These are phyloP conservation scores for Xylaria sp. DNA, from an alignment of 495 filamentous ascomycete genomes.

Conservation along the genomic window DNA sequence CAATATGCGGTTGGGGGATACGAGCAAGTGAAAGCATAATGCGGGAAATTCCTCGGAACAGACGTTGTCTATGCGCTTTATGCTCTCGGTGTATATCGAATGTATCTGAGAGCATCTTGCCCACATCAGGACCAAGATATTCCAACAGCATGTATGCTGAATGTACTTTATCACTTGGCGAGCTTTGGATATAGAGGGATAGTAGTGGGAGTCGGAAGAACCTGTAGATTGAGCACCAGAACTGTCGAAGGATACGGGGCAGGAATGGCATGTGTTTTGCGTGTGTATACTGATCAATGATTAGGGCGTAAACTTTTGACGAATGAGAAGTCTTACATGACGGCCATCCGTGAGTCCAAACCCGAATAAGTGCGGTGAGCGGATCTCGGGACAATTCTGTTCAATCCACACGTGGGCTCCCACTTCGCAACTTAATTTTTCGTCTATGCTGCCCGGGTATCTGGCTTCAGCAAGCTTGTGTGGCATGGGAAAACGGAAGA, in stretches of 20 bases:
- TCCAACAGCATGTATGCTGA: conserved; percentile 40
- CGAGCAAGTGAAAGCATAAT: conserved; percentile 45
- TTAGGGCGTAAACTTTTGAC: no score
- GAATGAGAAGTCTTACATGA: no score
- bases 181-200: not conserved
- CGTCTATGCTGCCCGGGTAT: conserved; percentile 47
- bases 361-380: conserved; percentile 45
- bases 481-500: conserved; percentile 46
- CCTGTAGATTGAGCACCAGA: not conserved
- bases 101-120: conserved; percentile 47
- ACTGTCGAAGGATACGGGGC: not conserved
- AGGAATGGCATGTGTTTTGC: not conserved
- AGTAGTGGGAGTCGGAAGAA: not conserved
- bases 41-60: conserved; percentile 41
- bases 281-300: conserved; percentile 8
- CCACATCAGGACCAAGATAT: conserved; percentile 30
- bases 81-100: conserved; percentile 36
- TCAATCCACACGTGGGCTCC: conserved; percentile 48
- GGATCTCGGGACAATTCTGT: conserved; percentile 45
- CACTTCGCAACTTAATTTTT: conserved; percentile 48
- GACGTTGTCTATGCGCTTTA: conserved; percentile 30
- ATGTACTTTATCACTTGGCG: not conserved
- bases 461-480: conserved; percentile 44
- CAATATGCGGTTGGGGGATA: conserved; percentile 43
- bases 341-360: conserved; percentile 42